Conservation (phyloP, 257 asterid species). For the Nicotiana obtusifolia region DNA sequence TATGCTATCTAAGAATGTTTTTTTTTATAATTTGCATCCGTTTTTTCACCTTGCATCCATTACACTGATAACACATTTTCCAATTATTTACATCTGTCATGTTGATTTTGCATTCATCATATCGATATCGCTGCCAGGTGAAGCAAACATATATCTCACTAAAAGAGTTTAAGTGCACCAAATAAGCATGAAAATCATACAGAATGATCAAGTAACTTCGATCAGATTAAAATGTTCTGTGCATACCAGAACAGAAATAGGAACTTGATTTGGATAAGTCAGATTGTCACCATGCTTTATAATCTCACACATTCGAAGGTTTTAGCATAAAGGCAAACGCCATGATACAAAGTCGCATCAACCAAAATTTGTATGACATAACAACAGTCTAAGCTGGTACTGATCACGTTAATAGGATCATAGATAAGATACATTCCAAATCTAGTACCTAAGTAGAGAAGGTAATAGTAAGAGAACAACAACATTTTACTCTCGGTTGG, state of each 20-base stretch:
- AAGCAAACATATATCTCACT: background rate
- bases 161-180: background rate
- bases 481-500: slow-evolving; percentile 7
- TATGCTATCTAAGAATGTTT: background rate
- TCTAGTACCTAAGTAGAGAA: slow-evolving; percentile 2
- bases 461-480: slow-evolving; percentile 11
- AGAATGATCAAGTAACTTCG: background rate
- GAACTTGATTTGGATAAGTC: background rate
- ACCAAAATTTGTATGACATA: slow-evolving; percentile 14
- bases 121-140: background rate
- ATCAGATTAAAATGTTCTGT: background rate
- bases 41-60: background rate
- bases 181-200: background rate
- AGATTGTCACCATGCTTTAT: background rate
- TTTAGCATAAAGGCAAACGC: background rate
- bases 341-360: background rate
- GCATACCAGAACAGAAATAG: background rate
- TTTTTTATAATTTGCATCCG: background rate
- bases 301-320: background rate
- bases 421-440: background rate
- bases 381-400: slow-evolving; percentile 3
- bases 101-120: background rate
- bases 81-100: background rate
- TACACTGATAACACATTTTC: background rate
- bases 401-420: slow-evolving; percentile 6